A percentile compares a stretch with the other conserved stretches of the same genome.
Conservation (phyloP, 2,329 filamentous ascomycete genomes). For the Alternaria alternata region DNA sequence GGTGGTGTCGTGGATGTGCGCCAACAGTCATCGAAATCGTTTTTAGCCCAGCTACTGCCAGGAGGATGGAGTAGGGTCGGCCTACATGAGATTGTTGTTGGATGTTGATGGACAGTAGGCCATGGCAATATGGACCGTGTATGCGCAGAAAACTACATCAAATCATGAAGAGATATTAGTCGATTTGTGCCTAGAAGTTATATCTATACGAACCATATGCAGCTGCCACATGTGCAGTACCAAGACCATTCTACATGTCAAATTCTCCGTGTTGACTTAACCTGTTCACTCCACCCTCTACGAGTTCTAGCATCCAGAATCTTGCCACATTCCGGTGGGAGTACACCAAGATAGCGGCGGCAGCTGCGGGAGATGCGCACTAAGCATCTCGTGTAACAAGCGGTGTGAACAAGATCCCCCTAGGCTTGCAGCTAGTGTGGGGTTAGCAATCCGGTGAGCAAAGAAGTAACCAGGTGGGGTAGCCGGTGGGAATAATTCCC, state of each 20-base stretch:
- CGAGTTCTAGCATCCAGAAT: not conserved
- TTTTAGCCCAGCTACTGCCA: not conserved
- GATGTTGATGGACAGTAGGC: not conserved
- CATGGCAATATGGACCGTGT: not conserved
- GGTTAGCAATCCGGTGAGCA: constrained; percentile 9
- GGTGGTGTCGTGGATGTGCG: constrained; percentile 7
- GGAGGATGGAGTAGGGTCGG: not conserved
- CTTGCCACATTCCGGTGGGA: constrained; percentile 1
- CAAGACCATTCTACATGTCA: not conserved
- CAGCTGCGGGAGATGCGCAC: constrained; percentile 14
- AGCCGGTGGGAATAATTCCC: not conserved
- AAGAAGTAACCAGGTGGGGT: not conserved
- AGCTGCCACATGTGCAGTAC: not conserved
- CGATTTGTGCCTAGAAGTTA: not conserved
- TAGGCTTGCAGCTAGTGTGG: constrained; percentile 4
- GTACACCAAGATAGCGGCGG: constrained; percentile 3
- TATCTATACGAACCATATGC: not conserved
- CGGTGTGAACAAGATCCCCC: constrained; percentile 14
- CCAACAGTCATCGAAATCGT: not conserved
- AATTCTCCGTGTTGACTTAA: not conserved
- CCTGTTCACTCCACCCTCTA: constrained; percentile 5
- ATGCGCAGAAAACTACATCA: not conserved
- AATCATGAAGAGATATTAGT: not conserved
- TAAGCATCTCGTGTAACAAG: constrained; percentile 13
- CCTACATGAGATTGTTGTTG: not conserved